Percentiles rank a stretch among this genome's conserved stretches.
phyloP scores from a whole-genome alignment of 2,329 filamentous ascomycete species.

The Periglandula ipomoeae region DNA sequence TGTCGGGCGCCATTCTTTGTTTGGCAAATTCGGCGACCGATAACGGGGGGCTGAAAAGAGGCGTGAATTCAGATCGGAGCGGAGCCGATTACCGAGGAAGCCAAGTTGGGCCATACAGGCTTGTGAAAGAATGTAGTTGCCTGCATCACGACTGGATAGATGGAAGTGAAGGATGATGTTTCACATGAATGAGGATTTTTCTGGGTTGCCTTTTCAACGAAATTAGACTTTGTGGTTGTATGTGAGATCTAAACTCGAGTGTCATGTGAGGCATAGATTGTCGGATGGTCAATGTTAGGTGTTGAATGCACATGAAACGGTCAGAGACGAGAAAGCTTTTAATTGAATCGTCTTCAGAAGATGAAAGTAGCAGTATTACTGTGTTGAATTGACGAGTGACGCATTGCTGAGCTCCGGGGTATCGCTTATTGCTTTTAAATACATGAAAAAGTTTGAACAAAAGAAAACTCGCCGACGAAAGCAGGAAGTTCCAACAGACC shows the following conservation, averaged over 20 bases:
- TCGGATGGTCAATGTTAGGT: too few relatives aligned
- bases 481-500: neutral
- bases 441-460: neutral
- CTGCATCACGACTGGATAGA: neutral
- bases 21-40: neutral
- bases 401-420: slow-evolving; percentile 2
- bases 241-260: too few relatives aligned
- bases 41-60: neutral
- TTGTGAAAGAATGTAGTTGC: too few relatives aligned
- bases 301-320: too few relatives aligned
- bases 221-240: too few relatives aligned
- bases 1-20: neutral
- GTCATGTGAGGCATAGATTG: too few relatives aligned
- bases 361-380: neutral
- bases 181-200: too few relatives aligned
- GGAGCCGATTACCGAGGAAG: neutral
- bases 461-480: neutral
- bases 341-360: neutral
- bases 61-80: neutral
- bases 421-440: slow-evolving; percentile 1
- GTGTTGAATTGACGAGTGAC: neutral
- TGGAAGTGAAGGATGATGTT: neutral
- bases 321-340: too few relatives aligned
- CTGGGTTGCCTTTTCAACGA: too few relatives aligned
- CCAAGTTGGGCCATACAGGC: neutral